phyloP scores from a whole-genome alignment of 2,329 filamentous ascomycete genomes.

The Pseudogymnoascus sp. region DNA sequence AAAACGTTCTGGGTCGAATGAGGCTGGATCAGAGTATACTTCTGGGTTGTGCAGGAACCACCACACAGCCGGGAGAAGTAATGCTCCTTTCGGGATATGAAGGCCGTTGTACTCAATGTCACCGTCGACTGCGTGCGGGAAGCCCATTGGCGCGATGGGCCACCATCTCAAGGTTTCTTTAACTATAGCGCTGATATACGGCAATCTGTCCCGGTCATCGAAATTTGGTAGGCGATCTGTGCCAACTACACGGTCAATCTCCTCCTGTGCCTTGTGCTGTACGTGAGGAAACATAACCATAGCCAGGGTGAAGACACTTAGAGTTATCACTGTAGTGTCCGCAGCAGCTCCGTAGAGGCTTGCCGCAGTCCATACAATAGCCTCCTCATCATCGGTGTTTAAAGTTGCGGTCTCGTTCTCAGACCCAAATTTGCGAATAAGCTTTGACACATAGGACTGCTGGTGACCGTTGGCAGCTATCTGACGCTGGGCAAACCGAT shows the following conservation, averaged over 20 bases:
- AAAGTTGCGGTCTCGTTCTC: background rate
- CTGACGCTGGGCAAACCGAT: conserved; percentile 12
- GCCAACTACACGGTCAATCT: conserved; percentile 41
- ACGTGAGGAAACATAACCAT: conserved; percentile 14
- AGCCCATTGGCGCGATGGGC: conserved; percentile 38
- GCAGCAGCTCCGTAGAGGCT: conserved; percentile 11
- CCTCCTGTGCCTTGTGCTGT: conserved; percentile 27
- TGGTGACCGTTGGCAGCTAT: conserved; percentile 2
- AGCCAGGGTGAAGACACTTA: conserved; percentile 15
- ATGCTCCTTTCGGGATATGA: conserved; percentile 43
- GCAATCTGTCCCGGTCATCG: conserved; percentile 36
- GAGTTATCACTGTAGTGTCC: conserved; percentile 12
- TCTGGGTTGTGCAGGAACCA: conserved; percentile 22
- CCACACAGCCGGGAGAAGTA: conserved; percentile 12
- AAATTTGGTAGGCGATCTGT: conserved; percentile 37
- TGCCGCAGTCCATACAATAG: conserved; percentile 13
- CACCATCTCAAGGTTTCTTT: conserved; percentile 39
- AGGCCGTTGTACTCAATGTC: conserved; percentile 49
- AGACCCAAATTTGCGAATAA: conserved; percentile 9
- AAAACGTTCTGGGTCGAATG: conserved; percentile 39
- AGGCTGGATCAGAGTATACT: conserved; percentile 34
- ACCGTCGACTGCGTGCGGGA: conserved; percentile 43
- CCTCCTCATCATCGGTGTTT: conserved; percentile 10
- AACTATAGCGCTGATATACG: conserved; percentile 37
- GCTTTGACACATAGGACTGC: conserved; percentile 13